Evolutionary conservation across 371 early-diverging fungal species (phyloP).

Genomic region (Nematocida displodere): DNA sequence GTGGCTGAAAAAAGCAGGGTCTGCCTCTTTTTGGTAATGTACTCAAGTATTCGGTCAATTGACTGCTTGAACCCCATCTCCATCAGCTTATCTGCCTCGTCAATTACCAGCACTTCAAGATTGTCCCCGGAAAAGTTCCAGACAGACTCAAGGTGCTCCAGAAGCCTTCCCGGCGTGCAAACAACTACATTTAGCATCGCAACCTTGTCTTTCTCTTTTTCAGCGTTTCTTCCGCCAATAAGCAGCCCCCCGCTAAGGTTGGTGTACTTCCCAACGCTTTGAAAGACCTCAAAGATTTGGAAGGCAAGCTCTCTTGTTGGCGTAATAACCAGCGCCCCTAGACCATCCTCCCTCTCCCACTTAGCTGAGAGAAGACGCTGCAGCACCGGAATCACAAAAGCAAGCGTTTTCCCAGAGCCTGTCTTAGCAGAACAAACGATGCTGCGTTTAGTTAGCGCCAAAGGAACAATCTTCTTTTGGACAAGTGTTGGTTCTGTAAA

Average conservation of each 20-base stretch:
- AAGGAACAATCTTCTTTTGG: slow-evolving; percentile 92
- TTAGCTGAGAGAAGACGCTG: slow-evolving; percentile 71
- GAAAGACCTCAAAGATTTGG: slow-evolving; percentile 92
- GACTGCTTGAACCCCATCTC: slow-evolving; percentile 81
- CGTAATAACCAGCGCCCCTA: slow-evolving; percentile 73
- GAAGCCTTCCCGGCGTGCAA: slow-evolving; percentile 89
- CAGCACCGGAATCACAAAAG: slow-evolving; percentile 86
- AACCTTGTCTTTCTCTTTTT: slow-evolving; percentile 85
- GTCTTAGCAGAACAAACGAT: slow-evolving; percentile 95
- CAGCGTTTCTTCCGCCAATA: slow-evolving; percentile 89
- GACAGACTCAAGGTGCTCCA: slow-evolving; percentile 67
- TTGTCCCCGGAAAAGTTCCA: slow-evolving; percentile 46
- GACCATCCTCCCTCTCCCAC: slow-evolving; percentile 60
- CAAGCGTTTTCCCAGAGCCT: slow-evolving; percentile 97
- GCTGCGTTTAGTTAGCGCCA: slow-evolving; percentile 85
- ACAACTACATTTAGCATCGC: slow-evolving; percentile 79
- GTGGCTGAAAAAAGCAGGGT: slow-evolving; percentile 93
- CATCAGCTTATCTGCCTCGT: slow-evolving; percentile 94
- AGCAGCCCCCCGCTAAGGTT: slow-evolving; percentile 81
- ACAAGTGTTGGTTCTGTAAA: slow-evolving; percentile 67
- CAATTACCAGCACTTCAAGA: slow-evolving; percentile 73
- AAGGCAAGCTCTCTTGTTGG: slow-evolving; percentile 91
- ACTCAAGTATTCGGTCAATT: slow-evolving; percentile 78
- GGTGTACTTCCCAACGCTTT: slow-evolving; percentile 68
- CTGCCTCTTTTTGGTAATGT: slow-evolving; percentile 70